Base-by-base conservation (phyloP, 129 eudicot species). In the Heracleum sosnowskyi region DNA sequence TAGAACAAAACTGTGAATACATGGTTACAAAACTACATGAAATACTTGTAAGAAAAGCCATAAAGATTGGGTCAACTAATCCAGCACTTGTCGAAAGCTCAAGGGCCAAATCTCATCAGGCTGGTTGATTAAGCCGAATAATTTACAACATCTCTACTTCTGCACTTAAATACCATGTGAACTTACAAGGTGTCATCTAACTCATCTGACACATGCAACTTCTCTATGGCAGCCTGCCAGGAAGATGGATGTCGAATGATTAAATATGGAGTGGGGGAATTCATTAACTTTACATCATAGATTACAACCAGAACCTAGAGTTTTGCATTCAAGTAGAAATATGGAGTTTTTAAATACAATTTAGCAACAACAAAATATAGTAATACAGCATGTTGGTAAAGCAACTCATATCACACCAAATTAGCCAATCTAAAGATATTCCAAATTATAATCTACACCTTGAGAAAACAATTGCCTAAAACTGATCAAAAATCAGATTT, bases 201-300 rank as follows among this genome's bases (percentile, higher is more conserved):
- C 57, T 96, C 99, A 82, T 96, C 99, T 16, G 99, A 97, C 73
- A 92, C 97, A 79, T 86, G 95, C 89, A 96, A 83, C 88, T 96
- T 96, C 82, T 96, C 99, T 37, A 96, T 92, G 40, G 97, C 97
- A 64, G 97, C 99, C 99, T 96, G 91, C 69, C 46, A 49, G 40
- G n/a, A 76, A 62, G n/a, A 77, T 55, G 70, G 36, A 49, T 13
- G 4, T 4, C 7, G 20, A 35, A 40, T 22, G 53, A 35, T 41
- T 3, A 15, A 42, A 18, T 2, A 42, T 47, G 41, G 41, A 7
- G 41, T 7, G 10, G 47, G 47, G 47, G 16, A 0, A 5, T 51
- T 3, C 8, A 22, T 18, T 18, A 51, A 3, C 45, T 41, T 8
- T 41, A 41, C 45, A 41, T 41, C 45, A 37, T 37, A 24, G 34